A percentile compares a stretch with the other conserved stretches of the same genome.
These are phyloP conservation scores for Agarophyton chilense DNA, from an alignment of 23 red algal species.

Conservation along the genomic window DNA sequence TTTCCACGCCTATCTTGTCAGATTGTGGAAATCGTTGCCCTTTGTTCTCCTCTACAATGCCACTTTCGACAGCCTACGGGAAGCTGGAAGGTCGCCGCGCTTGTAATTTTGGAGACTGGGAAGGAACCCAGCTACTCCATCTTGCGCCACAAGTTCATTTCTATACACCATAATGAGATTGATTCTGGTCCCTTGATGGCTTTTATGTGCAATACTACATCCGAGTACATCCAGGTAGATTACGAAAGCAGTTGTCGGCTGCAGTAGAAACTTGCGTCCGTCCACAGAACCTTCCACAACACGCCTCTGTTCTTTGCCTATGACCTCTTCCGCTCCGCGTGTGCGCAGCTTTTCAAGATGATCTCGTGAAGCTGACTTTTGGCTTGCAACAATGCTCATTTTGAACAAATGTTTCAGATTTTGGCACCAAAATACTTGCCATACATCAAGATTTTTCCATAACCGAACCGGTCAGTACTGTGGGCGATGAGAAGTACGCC, in stretches of 20 bases:
- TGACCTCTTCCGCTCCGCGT: not conserved
- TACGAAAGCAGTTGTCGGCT: not conserved
- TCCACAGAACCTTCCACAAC: not conserved
- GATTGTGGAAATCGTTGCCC: not conserved
- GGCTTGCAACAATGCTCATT: not conserved
- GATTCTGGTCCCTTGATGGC: not conserved
- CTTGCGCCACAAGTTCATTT: not conserved
- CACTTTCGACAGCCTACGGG: slow-evolving; percentile 5
- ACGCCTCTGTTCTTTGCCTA: not conserved
- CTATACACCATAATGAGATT: not conserved
- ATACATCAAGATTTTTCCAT: not conserved
- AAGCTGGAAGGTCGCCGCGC: not conserved
- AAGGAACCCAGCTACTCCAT: not conserved
- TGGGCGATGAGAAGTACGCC: not conserved
- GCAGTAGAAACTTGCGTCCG: not conserved
- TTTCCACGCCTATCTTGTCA: not conserved
- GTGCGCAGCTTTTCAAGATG: not conserved
- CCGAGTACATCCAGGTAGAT: not conserved
- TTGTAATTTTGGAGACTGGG: not conserved
- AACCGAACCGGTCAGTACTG: not conserved
- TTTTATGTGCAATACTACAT: not conserved
- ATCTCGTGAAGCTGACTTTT: not conserved
- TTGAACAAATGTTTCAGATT: not conserved
- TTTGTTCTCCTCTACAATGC: not conserved
- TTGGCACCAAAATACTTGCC: not conserved